Base-by-base conservation (phyloP, 2,329 filamentous ascomycete genomes). In the Xylariales sp. region DNA sequence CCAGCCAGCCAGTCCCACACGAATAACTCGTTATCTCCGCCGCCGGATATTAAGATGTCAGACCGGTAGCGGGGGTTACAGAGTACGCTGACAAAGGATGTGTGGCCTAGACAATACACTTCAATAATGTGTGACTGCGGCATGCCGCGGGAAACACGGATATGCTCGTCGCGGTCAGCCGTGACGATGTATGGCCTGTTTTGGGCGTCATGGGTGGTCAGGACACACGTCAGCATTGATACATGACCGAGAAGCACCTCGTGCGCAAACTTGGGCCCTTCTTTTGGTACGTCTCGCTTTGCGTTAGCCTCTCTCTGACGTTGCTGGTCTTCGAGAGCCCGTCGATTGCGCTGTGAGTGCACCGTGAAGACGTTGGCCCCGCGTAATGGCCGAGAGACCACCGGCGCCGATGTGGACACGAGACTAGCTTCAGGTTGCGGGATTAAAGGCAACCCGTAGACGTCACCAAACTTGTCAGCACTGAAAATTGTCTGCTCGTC, bases 391-490 rank as follows among this genome's bases (percentile, higher is more conserved):
- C 68, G 49, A 57, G 69, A 30, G 58, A 60, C n/a, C 60, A 55
- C n/a, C 14, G 68, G 62, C 39, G 50, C 67, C 30, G 77, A 75
- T 10, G 55, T 32, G 23, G 67, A 36, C 4, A 12, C 53, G 34
- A 63, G 12, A 46, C 58, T 61, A 18, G 60, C 59, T 45, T 58
- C 61, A 39, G 36, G 49, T 34, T 49, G 64, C 58, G 14, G 75
- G 52, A 93, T 78, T 3, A 98, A 83, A 14, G 96, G 95, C 7
- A 99, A 81, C 10, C 92, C 88, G 81, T 97, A 98, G 68, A 97
- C 95, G 78, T 99, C 96, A 72, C 96, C 96, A 76, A 98, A 98
- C 80, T 99, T 99, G 83, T 99, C 96, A 60, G 90, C 95, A 69
- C 89, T 90, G 65, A 98, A 81, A 70, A 99, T 93, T 8, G 89